Percentiles rank a stretch among this genome's conserved stretches.
These are phyloP conservation scores for Didymosphaeria variabile DNA, from an alignment of 2,329 filamentous ascomycete genomes.

Conservation along the genomic window DNA sequence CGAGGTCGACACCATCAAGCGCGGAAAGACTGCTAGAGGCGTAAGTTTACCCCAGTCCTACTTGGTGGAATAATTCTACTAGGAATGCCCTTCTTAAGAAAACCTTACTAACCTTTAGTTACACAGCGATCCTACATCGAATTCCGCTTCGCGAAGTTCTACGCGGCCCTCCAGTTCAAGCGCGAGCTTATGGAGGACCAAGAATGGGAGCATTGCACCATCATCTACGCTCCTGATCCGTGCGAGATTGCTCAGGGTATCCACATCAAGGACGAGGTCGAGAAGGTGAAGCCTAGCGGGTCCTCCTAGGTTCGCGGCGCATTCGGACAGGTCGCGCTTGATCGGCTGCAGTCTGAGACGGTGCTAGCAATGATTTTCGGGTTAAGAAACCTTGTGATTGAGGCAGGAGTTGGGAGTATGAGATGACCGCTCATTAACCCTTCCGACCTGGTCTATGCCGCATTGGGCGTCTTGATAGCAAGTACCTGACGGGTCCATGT, in stretches of 20 bases:
- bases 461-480: too few relatives aligned
- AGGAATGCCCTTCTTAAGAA: too few relatives aligned
- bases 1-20: conserved; percentile 56
- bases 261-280: conserved; percentile 37
- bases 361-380: neutral
- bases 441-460: too few relatives aligned
- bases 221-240: conserved; percentile 56
- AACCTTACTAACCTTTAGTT: conserved; percentile 20
- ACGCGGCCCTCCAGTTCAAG: conserved; percentile 57
- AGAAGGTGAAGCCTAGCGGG: conserved; percentile 9
- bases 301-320: neutral
- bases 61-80: too few relatives aligned
- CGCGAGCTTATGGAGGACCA: conserved; percentile 49
- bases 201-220: conserved; percentile 58
- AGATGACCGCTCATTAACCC: too few relatives aligned
- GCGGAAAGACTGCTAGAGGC: conserved; percentile 50
- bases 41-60: conserved; percentile 45
- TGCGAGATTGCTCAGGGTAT: conserved; percentile 42
- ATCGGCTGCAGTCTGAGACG: neutral
- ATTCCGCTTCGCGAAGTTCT: conserved; percentile 60
- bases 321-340: neutral
- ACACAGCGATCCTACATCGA: conserved; percentile 53
- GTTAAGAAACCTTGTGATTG: too few relatives aligned
- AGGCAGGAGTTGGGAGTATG: too few relatives aligned
- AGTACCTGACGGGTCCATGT: too few relatives aligned